Conservation (phyloP, 306 rosid species). For the Trifolium repens region DNA sequence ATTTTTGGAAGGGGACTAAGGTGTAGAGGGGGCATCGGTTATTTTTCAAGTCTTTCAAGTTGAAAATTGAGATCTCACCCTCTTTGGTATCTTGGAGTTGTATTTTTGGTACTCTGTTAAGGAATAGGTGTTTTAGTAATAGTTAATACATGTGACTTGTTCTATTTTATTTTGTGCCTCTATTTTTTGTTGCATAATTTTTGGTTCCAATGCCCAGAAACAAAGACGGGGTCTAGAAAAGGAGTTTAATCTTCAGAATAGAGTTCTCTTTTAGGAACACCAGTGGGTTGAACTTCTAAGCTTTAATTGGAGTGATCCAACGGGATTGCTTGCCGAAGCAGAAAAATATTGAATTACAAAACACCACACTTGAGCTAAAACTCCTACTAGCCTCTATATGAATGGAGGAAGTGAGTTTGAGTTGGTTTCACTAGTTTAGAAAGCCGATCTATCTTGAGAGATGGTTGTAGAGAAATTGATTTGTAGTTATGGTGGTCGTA, state of each 20-base stretch:
- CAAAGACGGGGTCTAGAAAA: background rate
- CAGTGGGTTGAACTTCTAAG: background rate
- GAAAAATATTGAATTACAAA: background rate
- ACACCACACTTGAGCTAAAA: background rate
- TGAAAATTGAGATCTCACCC: background rate
- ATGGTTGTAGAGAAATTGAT: background rate
- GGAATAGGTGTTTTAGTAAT: background rate
- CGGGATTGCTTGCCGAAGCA: background rate
- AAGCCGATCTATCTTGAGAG: background rate
- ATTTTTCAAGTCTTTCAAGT: background rate
- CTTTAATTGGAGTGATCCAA: background rate
- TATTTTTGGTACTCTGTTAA: background rate
- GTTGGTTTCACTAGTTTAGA: background rate
- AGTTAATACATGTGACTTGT: background rate
- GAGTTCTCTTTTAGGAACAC: background rate
- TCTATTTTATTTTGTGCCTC: background rate
- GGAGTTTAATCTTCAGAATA: background rate
- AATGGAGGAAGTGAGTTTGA: background rate
- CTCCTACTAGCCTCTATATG: background rate
- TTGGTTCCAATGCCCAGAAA: background rate
- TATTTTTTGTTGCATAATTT: background rate
- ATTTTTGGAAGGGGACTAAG: constrained; percentile 2
- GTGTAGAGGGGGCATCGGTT: background rate
- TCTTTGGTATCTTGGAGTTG: background rate
- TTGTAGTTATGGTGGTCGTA: too few relatives aligned